Percentiles rank a stretch among this genome's conserved stretches.
Conservation (phyloP, 192 early-diverging fungal species). For the Mortierella hygrophila region DNA sequence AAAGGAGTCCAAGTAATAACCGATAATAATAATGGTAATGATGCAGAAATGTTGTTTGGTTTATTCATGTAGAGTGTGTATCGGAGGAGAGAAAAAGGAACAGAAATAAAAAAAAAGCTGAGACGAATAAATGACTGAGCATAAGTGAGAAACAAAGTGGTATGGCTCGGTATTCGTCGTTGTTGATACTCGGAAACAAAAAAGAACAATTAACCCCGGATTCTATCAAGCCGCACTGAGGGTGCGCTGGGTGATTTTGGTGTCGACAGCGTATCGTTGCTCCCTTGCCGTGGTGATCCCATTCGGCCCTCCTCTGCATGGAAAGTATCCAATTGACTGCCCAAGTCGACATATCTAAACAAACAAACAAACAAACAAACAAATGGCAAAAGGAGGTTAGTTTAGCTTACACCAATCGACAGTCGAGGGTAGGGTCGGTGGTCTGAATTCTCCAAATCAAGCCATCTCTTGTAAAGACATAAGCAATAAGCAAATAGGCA, state of each 20-base stretch:
- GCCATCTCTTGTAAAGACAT: too few species aligned
- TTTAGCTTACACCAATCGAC: not conserved
- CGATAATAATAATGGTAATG: too few species aligned
- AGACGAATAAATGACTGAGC: not conserved
- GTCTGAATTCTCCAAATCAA: not conserved
- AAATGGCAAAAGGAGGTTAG: not conserved
- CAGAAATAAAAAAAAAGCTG: not conserved
- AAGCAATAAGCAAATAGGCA: too few species aligned
- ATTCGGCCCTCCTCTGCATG: constrained; percentile 51
- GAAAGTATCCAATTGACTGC: constrained; percentile 53
- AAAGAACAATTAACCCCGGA: constrained; percentile 15
- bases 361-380: not conserved
- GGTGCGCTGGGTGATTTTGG: constrained; percentile 27
- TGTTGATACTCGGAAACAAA: not conserved
- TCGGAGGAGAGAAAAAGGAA: not conserved
- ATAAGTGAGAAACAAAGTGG: not conserved
- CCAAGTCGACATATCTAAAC: constrained; percentile 47
- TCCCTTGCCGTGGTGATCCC: constrained; percentile 49
- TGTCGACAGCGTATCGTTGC: constrained; percentile 36
- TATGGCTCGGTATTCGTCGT: not conserved
- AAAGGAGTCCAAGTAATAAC: too few species aligned
- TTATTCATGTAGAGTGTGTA: not conserved
- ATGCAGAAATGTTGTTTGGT: not conserved
- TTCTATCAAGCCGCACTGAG: constrained; percentile 41
- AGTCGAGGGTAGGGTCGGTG: not conserved